Evolutionary conservation across 2,329 filamentous ascomycete species (phyloP).

Genomic region (Elsinoe arachidis): DNA sequence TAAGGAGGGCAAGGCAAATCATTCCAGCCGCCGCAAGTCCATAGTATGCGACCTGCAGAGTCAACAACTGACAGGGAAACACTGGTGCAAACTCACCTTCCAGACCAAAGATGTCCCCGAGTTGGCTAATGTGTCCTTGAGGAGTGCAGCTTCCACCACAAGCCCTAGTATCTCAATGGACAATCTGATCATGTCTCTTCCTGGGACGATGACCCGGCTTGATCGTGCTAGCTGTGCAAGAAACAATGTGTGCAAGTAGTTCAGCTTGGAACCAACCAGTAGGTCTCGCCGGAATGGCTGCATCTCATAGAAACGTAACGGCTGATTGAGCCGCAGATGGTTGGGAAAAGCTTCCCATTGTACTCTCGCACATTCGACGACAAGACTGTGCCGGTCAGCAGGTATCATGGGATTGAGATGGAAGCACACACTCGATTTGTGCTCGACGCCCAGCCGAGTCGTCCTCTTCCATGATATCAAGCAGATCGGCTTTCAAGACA

Average conservation of each 20-base stretch:
- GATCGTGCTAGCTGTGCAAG: conserved; percentile 23
- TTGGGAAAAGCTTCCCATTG: conserved; percentile 24
- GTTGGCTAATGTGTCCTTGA: conserved; percentile 26
- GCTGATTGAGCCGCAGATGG: conserved; percentile 20
- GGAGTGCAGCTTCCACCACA: conserved; percentile 25
- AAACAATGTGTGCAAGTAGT: conserved; percentile 28
- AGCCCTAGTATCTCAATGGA: conserved; percentile 25
- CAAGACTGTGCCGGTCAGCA: conserved; percentile 14
- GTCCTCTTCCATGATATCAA: conserved; percentile 24
- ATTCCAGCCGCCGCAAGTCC: conserved; percentile 30
- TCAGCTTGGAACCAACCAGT: conserved; percentile 25
- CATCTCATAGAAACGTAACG: conserved; percentile 15
- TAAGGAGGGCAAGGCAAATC: conserved; percentile 24
- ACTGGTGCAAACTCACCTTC: conserved; percentile 24
- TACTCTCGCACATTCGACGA: conserved; percentile 18
- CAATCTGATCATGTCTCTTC: conserved; percentile 21
- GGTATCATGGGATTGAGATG: background rate
- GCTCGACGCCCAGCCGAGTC: conserved; percentile 14
- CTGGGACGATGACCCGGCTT: conserved; percentile 21
- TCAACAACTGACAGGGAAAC: background rate
- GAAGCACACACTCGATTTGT: conserved; percentile 16
- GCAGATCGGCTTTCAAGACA: conserved; percentile 27
- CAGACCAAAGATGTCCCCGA: conserved; percentile 28
- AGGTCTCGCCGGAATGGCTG: conserved; percentile 26
- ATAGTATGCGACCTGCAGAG: conserved; percentile 26